phyloP scores from a whole-genome alignment of 2,329 filamentous ascomycete genomes.

The Colletotrichum magnum region DNA sequence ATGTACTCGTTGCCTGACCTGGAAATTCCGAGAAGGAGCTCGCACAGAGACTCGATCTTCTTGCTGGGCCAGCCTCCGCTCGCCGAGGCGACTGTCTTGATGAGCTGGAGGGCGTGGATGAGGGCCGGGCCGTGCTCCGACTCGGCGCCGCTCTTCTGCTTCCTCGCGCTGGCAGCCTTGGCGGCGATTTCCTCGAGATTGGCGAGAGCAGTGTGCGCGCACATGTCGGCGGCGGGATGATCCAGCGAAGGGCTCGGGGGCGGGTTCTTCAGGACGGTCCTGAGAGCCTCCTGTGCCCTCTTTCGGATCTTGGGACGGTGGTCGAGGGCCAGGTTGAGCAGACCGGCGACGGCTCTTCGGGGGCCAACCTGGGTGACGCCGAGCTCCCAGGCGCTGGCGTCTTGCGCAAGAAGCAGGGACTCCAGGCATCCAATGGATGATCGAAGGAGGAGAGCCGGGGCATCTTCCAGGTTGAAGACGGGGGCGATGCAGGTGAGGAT shows the following conservation, averaged over 20 bases:
- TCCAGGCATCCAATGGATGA: conserved; percentile 95
- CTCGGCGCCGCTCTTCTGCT: conserved; percentile 71
- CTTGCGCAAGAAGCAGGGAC: conserved; percentile 90
- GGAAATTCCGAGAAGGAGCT: conserved; percentile 89
- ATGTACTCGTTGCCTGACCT: conserved; percentile 94
- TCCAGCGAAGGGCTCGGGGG: conserved; percentile 94
- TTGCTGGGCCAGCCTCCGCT: conserved; percentile 96
- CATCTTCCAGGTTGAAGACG: conserved; percentile 82
- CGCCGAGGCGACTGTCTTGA: conserved; percentile 89
- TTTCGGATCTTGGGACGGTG: conserved; percentile 94
- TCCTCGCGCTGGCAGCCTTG: conserved; percentile 73
- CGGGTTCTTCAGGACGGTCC: conserved; percentile 84
- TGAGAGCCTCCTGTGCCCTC: conserved; percentile 90
- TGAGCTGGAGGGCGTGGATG: conserved; percentile 92
- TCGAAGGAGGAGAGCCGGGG: conserved; percentile 87
- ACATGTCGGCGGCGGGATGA: conserved; percentile 96
- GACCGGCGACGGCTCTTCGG: conserved; percentile 86
- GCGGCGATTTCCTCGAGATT: conserved; percentile 81
- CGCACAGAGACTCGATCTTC: conserved; percentile 93
- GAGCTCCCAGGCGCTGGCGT: conserved; percentile 88
- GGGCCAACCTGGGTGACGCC: conserved; percentile 87
- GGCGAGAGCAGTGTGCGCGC: conserved; percentile 89
- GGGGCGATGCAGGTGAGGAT: conserved; percentile 91
- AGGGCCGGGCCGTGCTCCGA: conserved; percentile 82
- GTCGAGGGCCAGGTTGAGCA: conserved; percentile 88